phyloP scores from a whole-genome alignment of 169 alveolate genomes.

The Perkinsus chesapeaki region DNA sequence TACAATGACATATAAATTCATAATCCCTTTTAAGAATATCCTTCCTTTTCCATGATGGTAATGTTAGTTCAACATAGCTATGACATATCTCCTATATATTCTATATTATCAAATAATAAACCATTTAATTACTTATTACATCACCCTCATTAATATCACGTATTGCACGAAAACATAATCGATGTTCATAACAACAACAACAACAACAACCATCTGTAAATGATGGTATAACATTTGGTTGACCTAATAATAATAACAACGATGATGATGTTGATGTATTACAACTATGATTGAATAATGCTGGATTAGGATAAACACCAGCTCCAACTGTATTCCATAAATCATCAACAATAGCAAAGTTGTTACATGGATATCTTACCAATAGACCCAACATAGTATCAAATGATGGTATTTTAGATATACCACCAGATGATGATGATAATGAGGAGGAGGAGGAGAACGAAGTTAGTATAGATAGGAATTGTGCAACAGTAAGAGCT shows the following conservation, averaged over 20 bases:
- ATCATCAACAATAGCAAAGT: not conserved
- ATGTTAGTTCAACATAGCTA: not conserved
- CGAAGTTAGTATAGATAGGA: not conserved
- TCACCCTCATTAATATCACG: not conserved
- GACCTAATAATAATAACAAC: not conserved
- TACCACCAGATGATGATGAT: not conserved
- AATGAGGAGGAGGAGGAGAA: too few relatives aligned
- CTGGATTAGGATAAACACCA: not conserved
- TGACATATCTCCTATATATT: not conserved
- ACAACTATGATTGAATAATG: not conserved
- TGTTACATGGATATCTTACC: not conserved
- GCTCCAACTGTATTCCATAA: not conserved
- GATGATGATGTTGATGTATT: not conserved
- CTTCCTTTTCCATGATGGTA: not conserved
- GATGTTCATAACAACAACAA: not conserved
- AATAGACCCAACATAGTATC: not conserved
- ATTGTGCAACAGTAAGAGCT: not conserved
- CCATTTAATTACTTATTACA: not conserved
- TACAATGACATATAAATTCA: not conserved
- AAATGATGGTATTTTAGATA: not conserved
- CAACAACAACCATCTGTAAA: not conserved
- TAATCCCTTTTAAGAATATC: not conserved
- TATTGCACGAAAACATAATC: not conserved
- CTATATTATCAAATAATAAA: too few relatives aligned
- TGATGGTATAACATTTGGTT: not conserved